Evolutionary conservation across 371 early-diverging fungal genomes (phyloP).

Genomic region (Apophysomyces sp.): DNA sequence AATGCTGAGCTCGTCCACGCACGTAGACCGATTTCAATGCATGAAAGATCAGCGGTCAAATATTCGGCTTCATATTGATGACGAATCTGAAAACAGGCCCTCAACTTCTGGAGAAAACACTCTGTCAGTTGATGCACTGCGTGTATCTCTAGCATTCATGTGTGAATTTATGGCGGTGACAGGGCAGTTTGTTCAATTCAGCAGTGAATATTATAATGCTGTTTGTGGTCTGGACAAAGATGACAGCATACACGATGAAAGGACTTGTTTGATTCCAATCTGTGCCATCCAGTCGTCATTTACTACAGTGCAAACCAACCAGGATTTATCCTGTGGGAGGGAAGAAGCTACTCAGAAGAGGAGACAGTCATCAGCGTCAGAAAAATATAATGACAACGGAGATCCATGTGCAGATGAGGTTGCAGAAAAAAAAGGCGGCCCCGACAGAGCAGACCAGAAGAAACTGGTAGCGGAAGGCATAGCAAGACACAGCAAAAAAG

Average conservation of each 20-base stretch:
- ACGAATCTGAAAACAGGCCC: neutral
- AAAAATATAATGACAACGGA: neutral
- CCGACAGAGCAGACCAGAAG: neutral
- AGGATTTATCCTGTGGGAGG: neutral
- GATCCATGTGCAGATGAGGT: neutral
- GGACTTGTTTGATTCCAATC: constrained; percentile 44
- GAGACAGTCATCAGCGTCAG: neutral
- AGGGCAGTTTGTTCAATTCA: constrained; percentile 40
- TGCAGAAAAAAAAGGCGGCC: neutral
- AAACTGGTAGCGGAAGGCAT: neutral
- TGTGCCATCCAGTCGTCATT: constrained; percentile 35
- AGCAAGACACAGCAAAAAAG: constrained; percentile 10
- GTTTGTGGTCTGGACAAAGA: constrained; percentile 34
- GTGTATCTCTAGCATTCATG: constrained; percentile 31
- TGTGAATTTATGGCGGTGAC: constrained; percentile 42
- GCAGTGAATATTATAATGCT: constrained; percentile 39
- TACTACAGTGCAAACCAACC: neutral
- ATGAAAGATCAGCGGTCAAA: constrained; percentile 33
- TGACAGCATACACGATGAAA: constrained; percentile 17
- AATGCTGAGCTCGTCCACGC: constrained; percentile 25
- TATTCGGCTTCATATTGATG: constrained; percentile 30
- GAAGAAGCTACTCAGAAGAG: neutral
- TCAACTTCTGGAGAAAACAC: neutral
- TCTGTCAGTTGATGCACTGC: constrained; percentile 10
- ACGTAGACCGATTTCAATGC: constrained; percentile 35